phyloP scores from a whole-genome alignment of 306 rosid genomes.

The Rubus idaeus region DNA sequence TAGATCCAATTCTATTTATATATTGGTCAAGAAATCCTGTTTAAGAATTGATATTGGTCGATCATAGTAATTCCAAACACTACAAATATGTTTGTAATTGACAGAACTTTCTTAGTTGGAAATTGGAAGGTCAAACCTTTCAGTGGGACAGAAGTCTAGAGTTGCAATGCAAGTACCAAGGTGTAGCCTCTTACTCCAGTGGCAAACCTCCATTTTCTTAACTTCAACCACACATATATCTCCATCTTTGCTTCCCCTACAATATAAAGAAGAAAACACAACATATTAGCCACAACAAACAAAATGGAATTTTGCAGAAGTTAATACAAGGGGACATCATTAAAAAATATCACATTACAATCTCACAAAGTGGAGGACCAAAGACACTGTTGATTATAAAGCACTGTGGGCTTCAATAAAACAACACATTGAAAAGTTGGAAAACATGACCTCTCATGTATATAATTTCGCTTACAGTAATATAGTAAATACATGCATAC shows the following conservation, averaged over 20 bases:
- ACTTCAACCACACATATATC: constrained; percentile 82
- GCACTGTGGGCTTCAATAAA: neutral
- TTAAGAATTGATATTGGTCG: neutral
- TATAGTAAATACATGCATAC: neutral
- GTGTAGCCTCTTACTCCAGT: constrained; percentile 84
- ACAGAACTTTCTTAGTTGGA: neutral
- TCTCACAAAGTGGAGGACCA: neutral
- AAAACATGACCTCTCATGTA: neutral
- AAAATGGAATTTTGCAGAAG: neutral
- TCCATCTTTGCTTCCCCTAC: constrained; percentile 92
- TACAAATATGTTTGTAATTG: neutral
- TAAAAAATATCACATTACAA: neutral
- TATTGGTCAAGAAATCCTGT: neutral
- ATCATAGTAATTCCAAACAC: neutral
- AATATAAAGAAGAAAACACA: constrained; percentile 13
- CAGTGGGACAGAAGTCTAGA: constrained; percentile 81
- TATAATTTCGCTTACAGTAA: neutral
- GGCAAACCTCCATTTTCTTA: constrained; percentile 86
- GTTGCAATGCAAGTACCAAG: constrained; percentile 74
- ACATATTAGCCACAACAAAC: neutral
- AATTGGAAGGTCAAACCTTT: constrained; percentile 52
- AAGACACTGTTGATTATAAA: neutral
- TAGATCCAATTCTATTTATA: neutral
- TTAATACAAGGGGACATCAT: neutral
- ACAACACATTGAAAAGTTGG: neutral